These are phyloP conservation scores for Talaromyces sp. DNA, from an alignment of 2,329 filamentous ascomycete genomes.

Conservation along the genomic window DNA sequence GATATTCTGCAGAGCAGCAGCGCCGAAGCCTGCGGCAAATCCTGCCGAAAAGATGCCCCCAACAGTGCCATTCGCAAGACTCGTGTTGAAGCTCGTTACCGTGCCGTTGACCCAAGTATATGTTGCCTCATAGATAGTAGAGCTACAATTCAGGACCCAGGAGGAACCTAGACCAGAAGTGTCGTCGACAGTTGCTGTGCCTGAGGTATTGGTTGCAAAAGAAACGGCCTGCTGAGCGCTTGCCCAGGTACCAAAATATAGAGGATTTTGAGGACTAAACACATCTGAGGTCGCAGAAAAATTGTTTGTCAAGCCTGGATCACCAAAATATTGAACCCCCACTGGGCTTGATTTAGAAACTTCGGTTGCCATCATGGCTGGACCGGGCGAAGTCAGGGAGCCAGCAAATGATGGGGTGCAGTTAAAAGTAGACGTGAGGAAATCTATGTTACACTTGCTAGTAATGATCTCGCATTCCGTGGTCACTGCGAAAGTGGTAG, in stretches of 20 bases:
- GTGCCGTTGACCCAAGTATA: conserved; percentile 3
- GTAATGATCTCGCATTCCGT: background rate
- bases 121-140: conserved; percentile 1
- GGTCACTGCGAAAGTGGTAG: background rate
- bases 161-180: background rate
- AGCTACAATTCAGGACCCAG: background rate
- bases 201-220: background rate
- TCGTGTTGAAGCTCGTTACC: conserved; percentile 1
- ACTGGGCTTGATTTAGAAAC: background rate
- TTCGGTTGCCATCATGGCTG: background rate
- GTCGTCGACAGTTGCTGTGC: background rate
- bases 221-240: background rate
- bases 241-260: background rate
- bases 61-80: background rate
- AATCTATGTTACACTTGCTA: background rate
- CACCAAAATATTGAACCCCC: background rate
- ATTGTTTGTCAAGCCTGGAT: background rate
- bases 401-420: background rate
- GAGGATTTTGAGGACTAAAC: background rate
- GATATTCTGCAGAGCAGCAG: background rate
- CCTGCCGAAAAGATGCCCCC: background rate
- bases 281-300: background rate
- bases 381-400: background rate
- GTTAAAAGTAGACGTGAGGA: background rate
- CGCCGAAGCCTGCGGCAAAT: background rate